Evolutionary conservation across 345 rosid species (phyloP).

Genomic region (Salix udensis): DNA sequence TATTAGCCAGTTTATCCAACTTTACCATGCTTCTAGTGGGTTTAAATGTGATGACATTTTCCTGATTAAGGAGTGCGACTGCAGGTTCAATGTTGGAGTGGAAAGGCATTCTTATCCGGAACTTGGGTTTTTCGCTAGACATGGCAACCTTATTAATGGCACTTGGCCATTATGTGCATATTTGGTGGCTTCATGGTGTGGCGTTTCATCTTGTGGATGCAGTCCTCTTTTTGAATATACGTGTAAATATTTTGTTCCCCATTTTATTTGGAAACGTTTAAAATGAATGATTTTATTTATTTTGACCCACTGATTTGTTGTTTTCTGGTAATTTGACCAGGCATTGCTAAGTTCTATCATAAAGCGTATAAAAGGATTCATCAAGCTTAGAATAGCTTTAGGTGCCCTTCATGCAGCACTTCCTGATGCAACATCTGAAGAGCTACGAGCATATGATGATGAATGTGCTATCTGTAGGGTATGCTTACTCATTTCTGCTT

Average conservation of each 20-base stretch:
- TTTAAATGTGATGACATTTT: conserved; percentile 1
- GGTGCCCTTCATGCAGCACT: conserved; percentile 96
- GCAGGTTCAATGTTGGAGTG: conserved; percentile 90
- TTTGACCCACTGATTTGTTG: conserved; percentile 6
- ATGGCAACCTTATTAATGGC: conserved; percentile 90
- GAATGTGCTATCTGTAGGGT: conserved; percentile 99
- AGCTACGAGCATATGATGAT: conserved; percentile 80
- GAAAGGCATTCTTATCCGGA: conserved; percentile 84
- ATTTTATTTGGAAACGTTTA: not conserved
- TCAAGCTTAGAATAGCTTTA: conserved; percentile 79
- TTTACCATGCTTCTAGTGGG: conserved; percentile 1
- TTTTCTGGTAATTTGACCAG: conserved; percentile 42
- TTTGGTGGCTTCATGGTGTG: conserved; percentile 98
- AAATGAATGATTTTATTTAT: not conserved
- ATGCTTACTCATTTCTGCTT: conserved; percentile 27
- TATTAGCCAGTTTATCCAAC: not conserved
- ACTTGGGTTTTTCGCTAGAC: conserved; percentile 91
- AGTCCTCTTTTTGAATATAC: conserved; percentile 80
- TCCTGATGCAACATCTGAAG: conserved; percentile 94
- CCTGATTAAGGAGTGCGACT: conserved; percentile 19
- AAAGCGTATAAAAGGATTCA: conserved; percentile 83
- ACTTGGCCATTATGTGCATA: conserved; percentile 80
- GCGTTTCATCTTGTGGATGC: conserved; percentile 93
- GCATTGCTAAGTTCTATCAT: conserved; percentile 86
- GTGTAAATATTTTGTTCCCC: conserved; percentile 48